phyloP scores from a whole-genome alignment of 768 basidiomycete species.

The Pulveroboletus sp. region DNA sequence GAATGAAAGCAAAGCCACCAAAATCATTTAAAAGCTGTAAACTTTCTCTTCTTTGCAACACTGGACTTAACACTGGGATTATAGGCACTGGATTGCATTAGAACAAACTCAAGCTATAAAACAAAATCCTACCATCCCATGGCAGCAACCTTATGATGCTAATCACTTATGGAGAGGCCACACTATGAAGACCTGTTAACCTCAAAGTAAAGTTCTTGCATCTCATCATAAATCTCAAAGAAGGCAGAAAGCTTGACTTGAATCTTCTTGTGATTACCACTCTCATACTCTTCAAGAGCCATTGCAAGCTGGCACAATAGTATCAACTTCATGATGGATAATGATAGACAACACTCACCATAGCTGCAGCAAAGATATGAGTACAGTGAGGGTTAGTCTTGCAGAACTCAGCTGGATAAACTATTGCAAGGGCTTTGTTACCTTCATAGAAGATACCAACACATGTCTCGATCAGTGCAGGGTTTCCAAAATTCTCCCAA shows the following conservation, averaged over 20 bases:
- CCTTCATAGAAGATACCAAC: too few relatives aligned
- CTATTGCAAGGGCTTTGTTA: not conserved
- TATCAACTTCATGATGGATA: too few relatives aligned
- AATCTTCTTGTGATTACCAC: not conserved
- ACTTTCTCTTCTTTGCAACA: not conserved
- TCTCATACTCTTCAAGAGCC: not conserved
- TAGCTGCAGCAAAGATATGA: not conserved
- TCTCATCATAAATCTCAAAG: too few relatives aligned
- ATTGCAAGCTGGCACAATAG: not conserved
- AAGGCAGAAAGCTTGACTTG: not conserved
- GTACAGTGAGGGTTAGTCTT: not conserved
- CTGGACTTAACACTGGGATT: not conserved
- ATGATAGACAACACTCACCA: too few relatives aligned
- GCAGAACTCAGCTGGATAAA: not conserved
- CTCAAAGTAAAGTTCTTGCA: not conserved
- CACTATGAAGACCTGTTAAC: not conserved
- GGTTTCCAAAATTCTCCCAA: not conserved
- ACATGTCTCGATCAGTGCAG: too few relatives aligned
- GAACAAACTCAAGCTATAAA: not conserved
- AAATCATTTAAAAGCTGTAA: not conserved
- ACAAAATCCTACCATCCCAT: not conserved
- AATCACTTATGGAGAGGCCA: not conserved
- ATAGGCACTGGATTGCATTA: not conserved
- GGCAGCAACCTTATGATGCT: not conserved
- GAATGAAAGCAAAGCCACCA: too few relatives aligned